phyloP scores from a whole-genome alignment of 106 monocot genomes.

The Gastrodia elata region DNA sequence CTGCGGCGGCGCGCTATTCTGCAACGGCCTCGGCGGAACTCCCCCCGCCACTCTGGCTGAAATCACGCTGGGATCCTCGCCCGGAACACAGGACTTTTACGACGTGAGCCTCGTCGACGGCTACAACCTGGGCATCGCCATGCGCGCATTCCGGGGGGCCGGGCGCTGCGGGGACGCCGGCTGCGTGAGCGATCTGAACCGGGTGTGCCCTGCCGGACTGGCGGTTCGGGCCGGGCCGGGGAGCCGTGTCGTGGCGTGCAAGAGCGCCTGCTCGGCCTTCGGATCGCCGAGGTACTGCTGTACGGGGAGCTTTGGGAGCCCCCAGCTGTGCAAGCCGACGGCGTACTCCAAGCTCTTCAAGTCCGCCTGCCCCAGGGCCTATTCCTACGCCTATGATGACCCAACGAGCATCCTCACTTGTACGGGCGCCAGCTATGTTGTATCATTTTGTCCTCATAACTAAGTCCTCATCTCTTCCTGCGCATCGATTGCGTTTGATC shows the following conservation, averaged over 20 bases:
- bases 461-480: too few species aligned
- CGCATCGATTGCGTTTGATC: too few species aligned
- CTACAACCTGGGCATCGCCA: conserved; percentile 50
- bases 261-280: conserved; percentile 66
- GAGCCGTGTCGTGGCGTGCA: conserved; percentile 50
- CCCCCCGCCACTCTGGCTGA: conserved; percentile 64
- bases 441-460: conserved; percentile 55
- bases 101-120: conserved; percentile 72
- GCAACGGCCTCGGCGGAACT: conserved; percentile 43
- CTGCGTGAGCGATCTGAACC: conserved; percentile 51
- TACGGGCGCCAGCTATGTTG: conserved; percentile 39
- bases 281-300: conserved; percentile 63
- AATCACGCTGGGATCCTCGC: conserved; percentile 32
- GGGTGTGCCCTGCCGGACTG: conserved; percentile 33
- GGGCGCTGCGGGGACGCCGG: conserved; percentile 47
- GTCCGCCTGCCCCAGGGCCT: conserved; percentile 53
- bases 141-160: conserved; percentile 31
- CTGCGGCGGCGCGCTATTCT: conserved; percentile 54
- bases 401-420: conserved; percentile 71
- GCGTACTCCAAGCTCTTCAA: conserved; percentile 63
- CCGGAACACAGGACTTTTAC: conserved; percentile 42
- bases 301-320: conserved; percentile 61
- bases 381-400: conserved; percentile 70
- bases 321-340: conserved; percentile 60
- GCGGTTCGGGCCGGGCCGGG: conserved; percentile 23